A percentile compares a stretch with the other conserved stretches of the same genome.
Conservation (phyloP, 2,329 filamentous ascomycete species). For the Neopestalotiopsis sp. region DNA sequence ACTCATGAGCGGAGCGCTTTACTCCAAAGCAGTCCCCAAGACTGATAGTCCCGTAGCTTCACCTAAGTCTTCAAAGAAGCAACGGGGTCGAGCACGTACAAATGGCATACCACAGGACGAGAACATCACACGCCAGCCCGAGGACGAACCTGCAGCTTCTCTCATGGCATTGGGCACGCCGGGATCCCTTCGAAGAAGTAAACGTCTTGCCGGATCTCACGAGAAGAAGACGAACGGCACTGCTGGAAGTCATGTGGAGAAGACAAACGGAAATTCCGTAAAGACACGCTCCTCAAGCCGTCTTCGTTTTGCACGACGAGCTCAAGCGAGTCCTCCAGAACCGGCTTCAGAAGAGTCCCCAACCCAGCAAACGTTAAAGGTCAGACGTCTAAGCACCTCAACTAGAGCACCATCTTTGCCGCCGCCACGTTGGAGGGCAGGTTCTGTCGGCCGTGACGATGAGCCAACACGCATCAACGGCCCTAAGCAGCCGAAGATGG, state of each 20-base stretch:
- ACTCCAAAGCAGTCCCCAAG: background rate
- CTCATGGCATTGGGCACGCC: too few species aligned
- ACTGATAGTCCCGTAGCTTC: background rate
- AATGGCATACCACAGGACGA: too few species aligned
- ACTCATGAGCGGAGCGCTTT: background rate
- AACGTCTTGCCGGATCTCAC: too few species aligned
- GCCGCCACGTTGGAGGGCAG: background rate
- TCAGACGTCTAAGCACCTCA: background rate
- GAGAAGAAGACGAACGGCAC: too few species aligned
- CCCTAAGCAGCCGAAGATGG: background rate
- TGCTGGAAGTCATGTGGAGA: too few species aligned
- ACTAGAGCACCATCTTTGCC: background rate
- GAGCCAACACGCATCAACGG: constrained; percentile 2
- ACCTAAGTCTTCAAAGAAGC: too few species aligned
- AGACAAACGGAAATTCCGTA: too few species aligned
- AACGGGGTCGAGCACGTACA: too few species aligned
- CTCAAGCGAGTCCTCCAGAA: background rate
- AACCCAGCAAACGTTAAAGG: constrained; percentile 7
- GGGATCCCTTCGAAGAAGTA: too few species aligned
- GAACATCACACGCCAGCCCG: too few species aligned
- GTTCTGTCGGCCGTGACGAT: background rate
- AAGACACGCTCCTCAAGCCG: too few species aligned
- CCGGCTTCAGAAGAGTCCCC: background rate
- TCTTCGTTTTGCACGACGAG: background rate
- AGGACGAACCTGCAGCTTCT: too few species aligned